phyloP scores from a whole-genome alignment of 352 stramenopile species.

The Phytopythium vexans region DNA sequence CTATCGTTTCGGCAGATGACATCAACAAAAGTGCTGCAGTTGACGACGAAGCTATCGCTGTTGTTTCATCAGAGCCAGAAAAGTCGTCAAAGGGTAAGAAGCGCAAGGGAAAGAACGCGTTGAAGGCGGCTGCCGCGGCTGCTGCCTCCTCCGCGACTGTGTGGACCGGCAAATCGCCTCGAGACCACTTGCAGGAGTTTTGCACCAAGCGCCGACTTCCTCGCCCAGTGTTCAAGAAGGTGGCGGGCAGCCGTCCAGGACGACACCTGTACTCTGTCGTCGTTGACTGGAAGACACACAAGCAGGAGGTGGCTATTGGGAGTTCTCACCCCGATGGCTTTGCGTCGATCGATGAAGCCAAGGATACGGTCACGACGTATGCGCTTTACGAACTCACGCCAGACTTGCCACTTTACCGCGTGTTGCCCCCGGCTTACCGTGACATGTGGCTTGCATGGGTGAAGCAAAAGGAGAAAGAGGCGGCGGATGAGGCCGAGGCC shows the following conservation, averaged over 20 bases:
- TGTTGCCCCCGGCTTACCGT: conserved; percentile 86
- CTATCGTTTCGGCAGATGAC: conserved; percentile 25
- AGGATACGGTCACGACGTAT: conserved; percentile 74
- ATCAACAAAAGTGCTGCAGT: conserved; percentile 40
- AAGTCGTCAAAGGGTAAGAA: conserved; percentile 25
- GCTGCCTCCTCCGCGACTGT: conserved; percentile 11
- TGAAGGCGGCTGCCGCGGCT: conserved; percentile 20
- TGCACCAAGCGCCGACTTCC: conserved; percentile 86
- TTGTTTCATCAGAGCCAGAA: conserved; percentile 12
- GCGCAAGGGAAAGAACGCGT: conserved; percentile 27
- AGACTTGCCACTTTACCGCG: conserved; percentile 82
- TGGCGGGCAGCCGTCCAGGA: conserved; percentile 12
- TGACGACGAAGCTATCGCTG: conserved; percentile 20
- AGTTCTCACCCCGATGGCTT: conserved; percentile 16
- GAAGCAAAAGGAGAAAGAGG: conserved; percentile 30
- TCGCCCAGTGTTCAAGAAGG: conserved; percentile 76
- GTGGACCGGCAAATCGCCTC: conserved; percentile 83
- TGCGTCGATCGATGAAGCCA: conserved; percentile 62
- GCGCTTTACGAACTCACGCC: conserved; percentile 88
- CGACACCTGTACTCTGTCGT: conserved; percentile 54
- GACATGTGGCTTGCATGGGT: conserved; percentile 86
- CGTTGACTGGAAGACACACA: conserved; percentile 39
- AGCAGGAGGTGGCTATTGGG: conserved; percentile 35
- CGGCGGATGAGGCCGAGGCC: conserved; percentile 26
- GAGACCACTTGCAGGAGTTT: conserved; percentile 85